Base-by-base conservation (phyloP, 2,329 filamentous ascomycete genomes). In the Nothophoma quercina region DNA sequence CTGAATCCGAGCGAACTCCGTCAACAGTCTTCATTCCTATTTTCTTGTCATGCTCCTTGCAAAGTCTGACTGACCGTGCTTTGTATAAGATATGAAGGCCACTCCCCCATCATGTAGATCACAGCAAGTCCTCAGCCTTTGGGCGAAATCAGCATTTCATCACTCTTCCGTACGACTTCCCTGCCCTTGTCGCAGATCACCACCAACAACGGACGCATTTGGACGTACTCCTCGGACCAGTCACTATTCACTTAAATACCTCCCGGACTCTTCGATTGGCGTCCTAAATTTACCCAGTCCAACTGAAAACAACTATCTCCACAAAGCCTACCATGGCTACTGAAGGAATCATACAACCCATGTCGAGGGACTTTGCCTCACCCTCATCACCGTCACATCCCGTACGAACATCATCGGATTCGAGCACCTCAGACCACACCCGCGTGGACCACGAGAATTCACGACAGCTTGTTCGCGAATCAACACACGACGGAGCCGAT, bases 401-500 rank as follows among this genome's bases (percentile, higher is more conserved):
- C 29, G 18, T 35, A 56, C 41, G 48, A 39, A 13, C 40, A 22
- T 28, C 42, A 6, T 33, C 51, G 22, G 36, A 57, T 41, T 55
- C 60, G 35, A 51, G 44, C 18, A 39, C 53, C 2, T 66, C 64
- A 16, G 55, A 61, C n/a, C n/a, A 45, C 42, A 59, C 58, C 13
- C 55, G 54, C 29, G 13, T 61, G 16, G 59, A 62, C 10, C 41
- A 16, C 18, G 52, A 56, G 25, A 65, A 58, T 30, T 41, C 44
- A 8, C 53, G 56, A 44, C 60, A 58, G 1, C 40, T 67, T 9
- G 61, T 54, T 28, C 66, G 60, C 44, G 56, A 56, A 13, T 60
- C 65, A 5, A 66, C 66, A 16, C 36, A 59, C 36, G 61, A 65
- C 28, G 65, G 65, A n/a, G 71, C 64, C 41, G 79, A 83, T 46